These are phyloP conservation scores for Skeletonema marinoi DNA, from an alignment of 108 stramenopile genomes.

Conservation along the genomic window DNA sequence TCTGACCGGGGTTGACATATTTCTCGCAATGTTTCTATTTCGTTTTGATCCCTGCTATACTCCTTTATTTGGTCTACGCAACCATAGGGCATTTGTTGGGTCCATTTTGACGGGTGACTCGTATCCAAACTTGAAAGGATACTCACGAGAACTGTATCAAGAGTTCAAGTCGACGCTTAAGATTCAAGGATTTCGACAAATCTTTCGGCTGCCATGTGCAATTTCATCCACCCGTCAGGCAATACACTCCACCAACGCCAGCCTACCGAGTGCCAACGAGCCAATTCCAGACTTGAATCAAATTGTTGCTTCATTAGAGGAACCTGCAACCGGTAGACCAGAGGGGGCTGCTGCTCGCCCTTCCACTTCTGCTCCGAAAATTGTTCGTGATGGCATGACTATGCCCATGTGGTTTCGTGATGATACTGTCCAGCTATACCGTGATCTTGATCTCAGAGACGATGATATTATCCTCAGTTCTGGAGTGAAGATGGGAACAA, in stretches of 20 bases:
- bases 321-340: conserved; percentile 1
- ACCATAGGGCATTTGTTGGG: neutral
- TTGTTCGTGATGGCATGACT: conserved; percentile 1
- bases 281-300: conserved; percentile 1
- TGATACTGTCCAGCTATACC: conserved; percentile 3
- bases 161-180: neutral
- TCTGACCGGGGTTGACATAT: neutral
- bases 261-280: neutral
- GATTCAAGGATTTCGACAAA: neutral
- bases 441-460: neutral
- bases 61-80: neutral
- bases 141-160: conserved; percentile 6
- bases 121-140: conserved; percentile 12
- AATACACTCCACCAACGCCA: neutral
- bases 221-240: neutral
- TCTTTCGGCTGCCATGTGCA: neutral
- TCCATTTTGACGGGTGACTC: neutral
- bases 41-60: conserved; percentile 4
- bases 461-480: conserved; percentile 25
- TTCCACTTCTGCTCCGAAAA: neutral
- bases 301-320: conserved; percentile 3
- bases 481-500: neutral
- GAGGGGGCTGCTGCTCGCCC: neutral
- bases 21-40: conserved; percentile 6
- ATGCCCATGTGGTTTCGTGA: conserved; percentile 13